phyloP scores from a whole-genome alignment of 352 stramenopile genomes.

The Thraustochytrium sp. region DNA sequence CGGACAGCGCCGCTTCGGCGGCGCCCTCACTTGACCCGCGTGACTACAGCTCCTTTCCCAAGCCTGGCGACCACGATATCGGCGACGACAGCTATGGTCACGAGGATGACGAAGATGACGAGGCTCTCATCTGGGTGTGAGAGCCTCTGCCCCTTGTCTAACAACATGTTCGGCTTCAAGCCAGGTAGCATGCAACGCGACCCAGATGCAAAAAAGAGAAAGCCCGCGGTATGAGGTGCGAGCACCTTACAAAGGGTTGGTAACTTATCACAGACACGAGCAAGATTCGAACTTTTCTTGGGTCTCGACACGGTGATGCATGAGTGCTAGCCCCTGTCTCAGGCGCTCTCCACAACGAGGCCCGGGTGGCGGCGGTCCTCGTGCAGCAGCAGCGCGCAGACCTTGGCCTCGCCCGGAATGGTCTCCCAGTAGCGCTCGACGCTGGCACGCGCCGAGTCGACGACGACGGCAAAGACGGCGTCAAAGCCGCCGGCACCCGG shows the following conservation, averaged over 20 bases:
- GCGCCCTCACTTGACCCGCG: neutral
- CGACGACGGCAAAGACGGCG: conserved; percentile 82
- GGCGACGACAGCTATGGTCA: no score
- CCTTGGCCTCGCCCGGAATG: neutral
- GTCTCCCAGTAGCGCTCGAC: conserved; percentile 12
- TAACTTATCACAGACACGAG: no score
- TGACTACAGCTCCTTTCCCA: neutral
- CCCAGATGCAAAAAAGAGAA: no score
- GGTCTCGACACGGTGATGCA: no score
- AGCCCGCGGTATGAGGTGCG: no score
- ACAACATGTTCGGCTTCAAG: no score
- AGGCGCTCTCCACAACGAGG: neutral
- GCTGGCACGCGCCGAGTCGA: conserved; percentile 53
- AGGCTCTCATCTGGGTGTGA: neutral
- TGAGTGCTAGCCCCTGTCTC: no score
- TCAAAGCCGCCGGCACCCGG: conserved; percentile 92
- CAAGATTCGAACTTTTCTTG: no score
- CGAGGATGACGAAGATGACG: neutral
- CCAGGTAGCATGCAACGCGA: no score
- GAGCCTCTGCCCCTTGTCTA: neutral
- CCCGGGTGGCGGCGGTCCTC: conserved; percentile 10
- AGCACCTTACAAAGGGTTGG: no score
- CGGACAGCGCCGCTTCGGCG: no score
- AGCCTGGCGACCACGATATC: no score
- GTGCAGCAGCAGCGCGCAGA: conserved; percentile 31